Evolutionary conservation across 73 alveolate species (phyloP), one percentile per base, ranked within the genome.

Genomic region (Stentor coeruleus): DNA sequence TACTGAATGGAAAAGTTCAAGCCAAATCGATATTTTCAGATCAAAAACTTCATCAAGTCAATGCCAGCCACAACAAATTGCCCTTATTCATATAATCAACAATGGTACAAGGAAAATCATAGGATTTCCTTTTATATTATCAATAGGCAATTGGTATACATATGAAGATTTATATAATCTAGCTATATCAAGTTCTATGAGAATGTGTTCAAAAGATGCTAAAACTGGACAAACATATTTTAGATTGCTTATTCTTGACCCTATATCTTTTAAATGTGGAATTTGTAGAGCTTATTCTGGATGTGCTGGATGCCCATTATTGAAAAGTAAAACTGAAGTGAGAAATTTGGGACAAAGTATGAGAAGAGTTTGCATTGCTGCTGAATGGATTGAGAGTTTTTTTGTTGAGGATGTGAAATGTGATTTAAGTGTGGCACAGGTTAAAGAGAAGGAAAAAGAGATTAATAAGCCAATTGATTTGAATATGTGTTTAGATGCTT

Each of bases 401-500:
- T 37, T 39, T 39, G 33, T 33, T n/a, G 72, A n/a, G 0, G 72
- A 75, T n/a, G 30, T 40, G 0, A 75, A 75, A 39, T 20, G 26
- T 31, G 59, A 75, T 2, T 28, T 20, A 20, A 36, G 81, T 1
- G 41, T 40, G 2, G 38, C 1, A 33, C 80, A 36, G 39, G 74
- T 75, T 2, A 75, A 49, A 49, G 66, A 49, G 28, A 49, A 75
- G 33, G 72, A 75, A 75, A 35, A 40, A 35, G 28, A 75, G 2
- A 31, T 75, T 31, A 15, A 6, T 33, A n/a, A n/a, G 59, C 33
- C 74, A 1, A 37, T 75, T 38, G 83, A 75, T 2, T 37, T 75
- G n/a, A 74, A 81, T 31, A 36, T 74, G 40, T 85, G 91, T 80
- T 72, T 85, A 35, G 49, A 84, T 3, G 74, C 59, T 3, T 83